Evolutionary conservation across 2,329 filamentous ascomycete species (phyloP), one percentile per base, ranked within the genome.

Genomic region (Calonectria pauciramosa): DNA sequence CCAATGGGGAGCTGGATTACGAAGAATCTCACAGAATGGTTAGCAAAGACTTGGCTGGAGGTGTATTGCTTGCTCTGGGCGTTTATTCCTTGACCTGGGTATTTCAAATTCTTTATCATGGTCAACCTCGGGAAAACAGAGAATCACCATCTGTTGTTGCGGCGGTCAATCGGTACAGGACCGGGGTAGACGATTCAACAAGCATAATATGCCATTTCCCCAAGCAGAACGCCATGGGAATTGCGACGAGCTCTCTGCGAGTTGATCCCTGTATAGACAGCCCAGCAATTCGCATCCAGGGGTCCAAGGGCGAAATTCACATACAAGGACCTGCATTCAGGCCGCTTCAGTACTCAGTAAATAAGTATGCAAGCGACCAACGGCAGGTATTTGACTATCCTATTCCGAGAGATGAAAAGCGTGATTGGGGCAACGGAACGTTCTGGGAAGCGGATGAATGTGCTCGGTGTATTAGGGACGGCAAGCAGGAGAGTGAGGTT

Each of bases 361-460:
- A 8, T 6, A 64, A 44, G 3, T 14, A 47, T 23, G 36, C 18
- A 23, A 7, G 7, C 18, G 34, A 41, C 23, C 30, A 63, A 14
- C 9, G 7, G 10, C 26, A 47, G 10, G 59, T 64, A 8, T 30
- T 49, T n/a, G 3, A 32, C 14, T 38, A 47, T 8, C 20, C 60
- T n/a, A 65, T 65, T n/a, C 60, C 60, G 11, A 38, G 28, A 28
- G 60, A 65, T n/a, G 41, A 47, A 9, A 49, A 47, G 11, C 26
- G 86, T 28, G 77, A 81, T 76, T 89, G 86, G 86, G 95, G 95
- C 16, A 93, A 95, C 76, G 95, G 95, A 63, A 96, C 97, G 94
- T 96, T 95, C 86, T 96, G 93, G 93, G 94, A 96, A 84, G 94
- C 94, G 1, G 94, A 96, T 83, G 94, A 95, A 87, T 93, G 91